phyloP scores from a whole-genome alignment of 2,329 filamentous ascomycete genomes.

The Cytospora paraplurivora region DNA sequence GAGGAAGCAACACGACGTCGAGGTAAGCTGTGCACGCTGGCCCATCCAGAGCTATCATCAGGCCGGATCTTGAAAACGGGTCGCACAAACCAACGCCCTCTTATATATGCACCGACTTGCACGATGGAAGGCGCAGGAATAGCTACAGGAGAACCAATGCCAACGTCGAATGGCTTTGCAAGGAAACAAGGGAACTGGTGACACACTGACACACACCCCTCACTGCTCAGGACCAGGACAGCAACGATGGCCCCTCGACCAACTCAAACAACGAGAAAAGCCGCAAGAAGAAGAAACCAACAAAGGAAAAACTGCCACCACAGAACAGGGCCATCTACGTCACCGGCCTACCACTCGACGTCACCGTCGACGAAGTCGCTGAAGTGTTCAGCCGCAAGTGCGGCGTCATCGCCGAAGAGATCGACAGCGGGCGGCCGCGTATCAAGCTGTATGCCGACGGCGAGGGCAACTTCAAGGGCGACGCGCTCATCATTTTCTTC shows the following conservation, averaged over 20 bases:
- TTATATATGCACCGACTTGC: background rate
- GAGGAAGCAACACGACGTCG: slow-evolving; percentile 47
- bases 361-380: slow-evolving; percentile 76
- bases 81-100: slow-evolving; percentile 8
- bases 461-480: slow-evolving; percentile 85
- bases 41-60: slow-evolving; percentile 31
- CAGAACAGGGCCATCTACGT: slow-evolving; percentile 93
- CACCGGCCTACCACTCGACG: slow-evolving; percentile 81
- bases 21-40: slow-evolving; percentile 46
- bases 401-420: slow-evolving; percentile 91
- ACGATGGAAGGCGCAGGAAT: slow-evolving; percentile 9
- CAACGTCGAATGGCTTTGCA: slow-evolving; percentile 12
- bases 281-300: slow-evolving; percentile 44
- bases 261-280: slow-evolving; percentile 13
- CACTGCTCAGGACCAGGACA: slow-evolving; percentile 34
- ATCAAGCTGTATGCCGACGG: slow-evolving; percentile 92
- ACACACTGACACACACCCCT: slow-evolving; percentile 29
- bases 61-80: slow-evolving; percentile 21
- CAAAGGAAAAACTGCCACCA: slow-evolving; percentile 43
- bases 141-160: slow-evolving; percentile 4
- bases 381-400: slow-evolving; percentile 81
- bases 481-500: slow-evolving; percentile 92
- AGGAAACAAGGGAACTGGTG: slow-evolving; percentile 19
- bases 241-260: slow-evolving; percentile 33
- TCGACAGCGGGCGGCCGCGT: slow-evolving; percentile 81